Base-by-base conservation (phyloP, 306 rosid species). In the Cucurbita argyrosperma region DNA sequence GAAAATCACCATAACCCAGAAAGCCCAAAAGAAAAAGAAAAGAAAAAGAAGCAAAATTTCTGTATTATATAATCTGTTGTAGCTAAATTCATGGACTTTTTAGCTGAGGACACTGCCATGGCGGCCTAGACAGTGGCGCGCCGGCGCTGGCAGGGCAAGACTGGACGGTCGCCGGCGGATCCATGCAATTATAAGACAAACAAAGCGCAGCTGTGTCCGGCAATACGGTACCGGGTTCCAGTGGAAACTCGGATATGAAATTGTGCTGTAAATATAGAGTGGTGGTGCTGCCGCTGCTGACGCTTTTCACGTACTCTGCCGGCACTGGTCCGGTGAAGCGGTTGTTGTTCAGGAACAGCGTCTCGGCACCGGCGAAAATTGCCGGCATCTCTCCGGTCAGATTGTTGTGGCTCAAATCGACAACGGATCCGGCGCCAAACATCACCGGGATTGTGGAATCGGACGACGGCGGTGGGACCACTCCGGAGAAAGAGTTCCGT, bases 241-340 rank as follows among this genome's bases (percentile, higher is more conserved):
- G 3, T 6, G 82, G 75, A 21, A 88, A 80, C 49, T 79, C 79
- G 1, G 85, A 83, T 8, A 90, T 70, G 80, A 65, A 90, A 57
- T 90, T 90, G 74, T 90, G 95, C 65, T 90, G 96, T 58, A 90
- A 77, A 70, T 90, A 90, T 52, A 90, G 18, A 10, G 90, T 88
- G 82, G 76, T 85, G 74, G 95, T 88, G 78, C 58, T 77, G 0
- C 96, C 95, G 69, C 78, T 19, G 80, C 76, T 79, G 76, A 87
- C 78, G 82, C 89, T 81, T 77, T 84, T 84, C 30, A 87, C 82
- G 38, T 87, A 88, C 83, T 39, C 92, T 80, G 65, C 78, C 45
- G 96, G 96, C 5, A 90, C 90, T 1, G 19, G 21, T 0, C 96
- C 90, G 0, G 14, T 74, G 70, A 90, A 72, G 38, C 83, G 91